These are phyloP conservation scores for Phanerochaete sordida DNA, from an alignment of 768 basidiomycete genomes.

Conservation along the genomic window DNA sequence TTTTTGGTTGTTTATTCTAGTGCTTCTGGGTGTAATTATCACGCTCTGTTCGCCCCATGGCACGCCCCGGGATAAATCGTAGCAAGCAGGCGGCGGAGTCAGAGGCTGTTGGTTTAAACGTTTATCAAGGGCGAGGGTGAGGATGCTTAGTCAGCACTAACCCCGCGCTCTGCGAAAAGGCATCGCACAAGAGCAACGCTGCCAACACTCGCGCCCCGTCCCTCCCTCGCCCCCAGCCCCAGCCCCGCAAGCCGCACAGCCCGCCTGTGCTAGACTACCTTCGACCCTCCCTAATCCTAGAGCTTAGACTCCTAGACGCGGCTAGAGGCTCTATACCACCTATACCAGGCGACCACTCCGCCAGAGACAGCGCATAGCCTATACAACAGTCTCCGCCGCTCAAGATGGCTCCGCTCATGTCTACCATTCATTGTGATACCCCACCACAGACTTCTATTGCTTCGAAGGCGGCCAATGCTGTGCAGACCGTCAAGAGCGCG, in stretches of 20 bases:
- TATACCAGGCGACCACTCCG: neutral
- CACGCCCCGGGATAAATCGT: neutral
- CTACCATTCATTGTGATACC: conserved; percentile 55
- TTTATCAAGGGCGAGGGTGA: neutral
- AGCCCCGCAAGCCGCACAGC: conserved; percentile 3
- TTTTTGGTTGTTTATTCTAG: neutral
- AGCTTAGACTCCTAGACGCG: conserved; percentile 14
- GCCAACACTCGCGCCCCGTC: conserved; percentile 16
- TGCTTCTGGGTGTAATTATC: too few relatives aligned
- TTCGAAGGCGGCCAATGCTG: conserved; percentile 40
- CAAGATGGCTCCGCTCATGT: conserved; percentile 32
- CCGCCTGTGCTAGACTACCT: conserved; percentile 20
- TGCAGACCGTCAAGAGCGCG: conserved; percentile 64
- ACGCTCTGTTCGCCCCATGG: neutral
- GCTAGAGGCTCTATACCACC: conserved; percentile 16
- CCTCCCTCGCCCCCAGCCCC: conserved; percentile 4
- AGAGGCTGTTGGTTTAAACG: neutral
- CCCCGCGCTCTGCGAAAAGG: conserved; percentile 18
- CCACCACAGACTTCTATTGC: conserved; percentile 32
- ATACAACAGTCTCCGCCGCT: conserved; percentile 1
- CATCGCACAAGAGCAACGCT: conserved; percentile 10
- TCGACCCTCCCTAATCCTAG: conserved; percentile 19
- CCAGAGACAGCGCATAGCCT: conserved; percentile 4
- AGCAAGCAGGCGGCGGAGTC: neutral
- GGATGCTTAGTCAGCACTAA: conserved; percentile 24